These are phyloP conservation scores for Aphanomyces stellatus DNA, from an alignment of 352 stramenopile genomes.

Conservation along the genomic window DNA sequence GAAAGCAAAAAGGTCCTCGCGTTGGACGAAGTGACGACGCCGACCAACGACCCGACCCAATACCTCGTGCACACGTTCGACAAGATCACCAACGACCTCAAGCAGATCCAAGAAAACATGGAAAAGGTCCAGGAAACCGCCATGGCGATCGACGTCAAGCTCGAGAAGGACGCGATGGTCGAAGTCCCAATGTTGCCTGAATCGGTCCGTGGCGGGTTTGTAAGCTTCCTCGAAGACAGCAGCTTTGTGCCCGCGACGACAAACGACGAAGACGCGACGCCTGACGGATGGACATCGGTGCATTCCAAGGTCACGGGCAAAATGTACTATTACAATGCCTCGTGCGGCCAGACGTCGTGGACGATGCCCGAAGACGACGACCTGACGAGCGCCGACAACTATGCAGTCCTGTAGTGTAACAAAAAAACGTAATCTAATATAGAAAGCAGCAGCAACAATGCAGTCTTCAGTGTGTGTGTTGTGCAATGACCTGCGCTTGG, in stretches of 20 bases:
- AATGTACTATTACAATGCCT: slow-evolving; percentile 79
- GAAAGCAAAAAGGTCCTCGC: neutral
- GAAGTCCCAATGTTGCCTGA: neutral
- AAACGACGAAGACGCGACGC: slow-evolving; percentile 30
- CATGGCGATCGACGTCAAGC: slow-evolving; percentile 1
- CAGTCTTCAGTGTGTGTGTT: neutral
- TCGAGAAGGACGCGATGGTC: neutral
- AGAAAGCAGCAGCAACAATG: neutral
- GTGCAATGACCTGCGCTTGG: no score
- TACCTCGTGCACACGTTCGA: neutral
- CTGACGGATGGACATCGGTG: slow-evolving; percentile 53
- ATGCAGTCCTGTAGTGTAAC: slow-evolving; percentile 60
- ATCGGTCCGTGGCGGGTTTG: slow-evolving; percentile 35
- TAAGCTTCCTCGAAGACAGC: slow-evolving; percentile 54
- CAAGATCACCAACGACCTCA: slow-evolving; percentile 12
- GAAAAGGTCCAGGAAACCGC: neutral
- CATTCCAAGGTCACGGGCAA: slow-evolving; percentile 64
- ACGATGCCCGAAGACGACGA: slow-evolving; percentile 38
- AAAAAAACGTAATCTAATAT: neutral
- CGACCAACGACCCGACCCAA: neutral
- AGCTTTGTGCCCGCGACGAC: slow-evolving; percentile 39
- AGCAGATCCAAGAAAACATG: slow-evolving; percentile 6
- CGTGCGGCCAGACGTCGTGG: slow-evolving; percentile 64
- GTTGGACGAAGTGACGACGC: neutral
- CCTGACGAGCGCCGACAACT: slow-evolving; percentile 34